Base-by-base conservation (phyloP, 352 stramenopile genomes). In the Pythium rhizo-oryzae region DNA sequence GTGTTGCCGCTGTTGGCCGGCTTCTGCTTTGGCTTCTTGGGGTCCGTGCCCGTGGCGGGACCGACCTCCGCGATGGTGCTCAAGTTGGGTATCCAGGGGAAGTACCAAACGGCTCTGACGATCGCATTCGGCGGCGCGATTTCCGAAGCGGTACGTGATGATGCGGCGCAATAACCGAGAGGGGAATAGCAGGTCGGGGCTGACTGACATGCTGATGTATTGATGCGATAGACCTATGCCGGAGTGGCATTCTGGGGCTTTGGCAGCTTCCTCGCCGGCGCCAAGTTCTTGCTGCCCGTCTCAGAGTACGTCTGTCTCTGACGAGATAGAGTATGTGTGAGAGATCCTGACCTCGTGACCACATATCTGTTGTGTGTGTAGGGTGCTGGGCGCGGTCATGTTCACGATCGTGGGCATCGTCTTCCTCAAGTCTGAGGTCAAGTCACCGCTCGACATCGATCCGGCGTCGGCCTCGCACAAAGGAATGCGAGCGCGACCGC, bases 201-300 rank as follows among this genome's bases (percentile, higher is more conserved):
- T n/a, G 37, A 18, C 37, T 50, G 43, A 50, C 19, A 23, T 50
- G 5, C 24, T 50, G 16, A 21, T n/a, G 1, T 37, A 28, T 67
- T 33, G 37, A 11, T 56, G 28, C 28, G 28, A 33, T 63, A 59
- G 89, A 95, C 88, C 39, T 96, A 96, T 52, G 89, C 89, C 15
- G 87, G 85, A 1, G 91, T 96, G 41, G 89, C 89, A 49, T 96
- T 96, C 53, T 96, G 89, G 89, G 89, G 89, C 23, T 96, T 96
- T 75, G 89, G 89, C 3, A 96, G 87, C 69, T 96, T 96, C 58
- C 71, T 96, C 37, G 87, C 87, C 1, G 87, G 89, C 9, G 81
- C 86, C 39, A 93, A 93, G 63, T 94, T 91, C 64, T 62, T 96
- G 18, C 50, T 96, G 16, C 89, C 89, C 11, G 70, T 93, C 8